Conservation (phyloP, 352 stramenopile genomes). For the Globisporangium cylindrosporum region DNA sequence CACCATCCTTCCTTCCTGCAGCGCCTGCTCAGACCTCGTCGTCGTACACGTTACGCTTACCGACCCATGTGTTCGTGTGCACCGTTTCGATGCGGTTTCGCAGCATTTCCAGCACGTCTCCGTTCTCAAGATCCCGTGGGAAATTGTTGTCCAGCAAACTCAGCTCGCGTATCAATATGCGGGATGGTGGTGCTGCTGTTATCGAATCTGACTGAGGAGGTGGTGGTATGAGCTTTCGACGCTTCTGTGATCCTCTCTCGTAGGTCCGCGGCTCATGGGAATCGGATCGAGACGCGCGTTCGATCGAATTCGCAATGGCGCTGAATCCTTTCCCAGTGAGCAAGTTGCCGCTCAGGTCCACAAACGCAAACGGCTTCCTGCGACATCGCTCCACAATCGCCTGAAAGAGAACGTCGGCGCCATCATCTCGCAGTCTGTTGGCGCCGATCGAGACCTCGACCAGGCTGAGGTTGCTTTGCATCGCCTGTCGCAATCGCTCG, state of each 20-base stretch:
- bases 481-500: slow-evolving; percentile 36
- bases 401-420: slow-evolving; percentile 41
- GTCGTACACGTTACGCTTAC: slow-evolving; percentile 75
- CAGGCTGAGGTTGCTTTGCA: slow-evolving; percentile 49
- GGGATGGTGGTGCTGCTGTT: not conserved
- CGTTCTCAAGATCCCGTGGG: slow-evolving; percentile 24
- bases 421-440: slow-evolving; percentile 68
- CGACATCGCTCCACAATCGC: slow-evolving; percentile 45
- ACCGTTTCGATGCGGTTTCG: slow-evolving; percentile 36
- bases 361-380: slow-evolving; percentile 33
- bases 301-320: slow-evolving; percentile 38
- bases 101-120: slow-evolving; percentile 27
- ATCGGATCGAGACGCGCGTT: not conserved
- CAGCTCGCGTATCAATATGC: slow-evolving; percentile 41
- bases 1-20: not conserved
- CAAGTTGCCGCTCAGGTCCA: slow-evolving; percentile 78
- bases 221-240: slow-evolving; percentile 7
- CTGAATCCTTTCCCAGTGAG: slow-evolving; percentile 50
- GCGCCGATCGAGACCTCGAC: slow-evolving; percentile 52
- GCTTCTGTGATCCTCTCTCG: slow-evolving; percentile 10
- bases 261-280: not conserved
- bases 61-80: slow-evolving; percentile 61
- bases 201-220: too few relatives aligned
- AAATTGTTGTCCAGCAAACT: slow-evolving; percentile 78
- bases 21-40: slow-evolving; percentile 57